Percentiles rank a stretch among this genome's conserved stretches.
phyloP scores from a whole-genome alignment of 148 eudicot species.

The Rhododendron ovatum region DNA sequence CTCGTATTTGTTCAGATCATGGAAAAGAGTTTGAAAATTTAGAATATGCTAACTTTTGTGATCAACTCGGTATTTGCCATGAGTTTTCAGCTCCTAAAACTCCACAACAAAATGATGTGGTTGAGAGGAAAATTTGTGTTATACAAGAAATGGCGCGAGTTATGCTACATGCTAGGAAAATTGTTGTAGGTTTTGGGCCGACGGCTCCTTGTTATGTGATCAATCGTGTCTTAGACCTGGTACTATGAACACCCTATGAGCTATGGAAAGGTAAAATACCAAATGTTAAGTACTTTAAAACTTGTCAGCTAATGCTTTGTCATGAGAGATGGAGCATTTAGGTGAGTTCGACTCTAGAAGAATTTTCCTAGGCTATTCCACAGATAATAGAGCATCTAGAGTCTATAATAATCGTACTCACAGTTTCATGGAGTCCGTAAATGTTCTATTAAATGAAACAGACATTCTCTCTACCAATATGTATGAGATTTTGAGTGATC shows the following conservation, averaged over 20 bases:
- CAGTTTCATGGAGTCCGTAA: neutral
- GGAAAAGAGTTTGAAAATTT: neutral
- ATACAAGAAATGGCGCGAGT: neutral
- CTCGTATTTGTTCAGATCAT: neutral
- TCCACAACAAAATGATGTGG: neutral
- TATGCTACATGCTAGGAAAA: neutral
- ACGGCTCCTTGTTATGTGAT: neutral
- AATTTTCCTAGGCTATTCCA: neutral
- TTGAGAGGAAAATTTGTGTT: neutral
- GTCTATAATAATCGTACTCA: neutral
- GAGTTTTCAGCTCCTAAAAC: neutral
- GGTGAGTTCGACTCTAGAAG: neutral
- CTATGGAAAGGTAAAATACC: neutral
- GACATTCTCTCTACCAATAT: neutral
- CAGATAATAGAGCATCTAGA: neutral
- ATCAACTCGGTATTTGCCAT: neutral
- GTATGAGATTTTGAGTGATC: neutral
- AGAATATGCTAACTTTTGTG: neutral
- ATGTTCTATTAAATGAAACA: neutral
- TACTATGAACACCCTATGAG: neutral
- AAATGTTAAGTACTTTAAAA: neutral
- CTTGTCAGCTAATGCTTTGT: neutral
- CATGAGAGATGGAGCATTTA: neutral
- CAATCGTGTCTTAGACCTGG: neutral
- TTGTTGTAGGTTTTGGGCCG: neutral